A percentile compares a stretch with the other conserved stretches of the same genome.
These are phyloP conservation scores for Coemansia sp. DNA, from an alignment of 192 early-diverging fungal species.

Conservation along the genomic window DNA sequence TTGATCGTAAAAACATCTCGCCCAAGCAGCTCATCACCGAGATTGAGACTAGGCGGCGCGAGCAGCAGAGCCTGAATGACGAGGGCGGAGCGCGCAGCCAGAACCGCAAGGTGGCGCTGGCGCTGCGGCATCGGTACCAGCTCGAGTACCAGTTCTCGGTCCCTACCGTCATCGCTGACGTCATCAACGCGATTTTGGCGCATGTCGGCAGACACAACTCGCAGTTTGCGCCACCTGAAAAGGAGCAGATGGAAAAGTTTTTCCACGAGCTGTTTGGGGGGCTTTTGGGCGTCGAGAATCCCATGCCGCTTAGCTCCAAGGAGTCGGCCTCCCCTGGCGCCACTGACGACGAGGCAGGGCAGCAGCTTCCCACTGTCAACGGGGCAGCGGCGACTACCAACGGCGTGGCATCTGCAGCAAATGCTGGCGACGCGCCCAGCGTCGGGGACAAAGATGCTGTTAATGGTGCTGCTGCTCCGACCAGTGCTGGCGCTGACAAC, in stretches of 20 bases:
- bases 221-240: conserved; percentile 59
- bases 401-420: neutral
- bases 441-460: neutral
- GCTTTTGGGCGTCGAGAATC: conserved; percentile 41
- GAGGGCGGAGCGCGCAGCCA: conserved; percentile 33
- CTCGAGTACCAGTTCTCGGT: conserved; percentile 80
- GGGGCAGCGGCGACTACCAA: conserved; percentile 10
- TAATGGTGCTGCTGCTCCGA: neutral
- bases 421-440: neutral
- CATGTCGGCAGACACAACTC: conserved; percentile 64
- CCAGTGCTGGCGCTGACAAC: neutral
- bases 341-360: neutral
- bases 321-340: neutral
- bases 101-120: conserved; percentile 43
- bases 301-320: neutral
- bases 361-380: neutral
- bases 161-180: conserved; percentile 71
- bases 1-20: conserved; percentile 79
- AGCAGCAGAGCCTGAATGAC: conserved; percentile 64
- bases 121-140: conserved; percentile 67
- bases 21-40: conserved; percentile 78
- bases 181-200: conserved; percentile 69
- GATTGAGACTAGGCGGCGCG: conserved; percentile 80
- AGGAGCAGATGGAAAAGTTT: conserved; percentile 75
- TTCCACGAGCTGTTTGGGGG: conserved; percentile 69